These are phyloP conservation scores for Hygrocybe coccinea DNA, from an alignment of 768 basidiomycete species.

Conservation along the genomic window DNA sequence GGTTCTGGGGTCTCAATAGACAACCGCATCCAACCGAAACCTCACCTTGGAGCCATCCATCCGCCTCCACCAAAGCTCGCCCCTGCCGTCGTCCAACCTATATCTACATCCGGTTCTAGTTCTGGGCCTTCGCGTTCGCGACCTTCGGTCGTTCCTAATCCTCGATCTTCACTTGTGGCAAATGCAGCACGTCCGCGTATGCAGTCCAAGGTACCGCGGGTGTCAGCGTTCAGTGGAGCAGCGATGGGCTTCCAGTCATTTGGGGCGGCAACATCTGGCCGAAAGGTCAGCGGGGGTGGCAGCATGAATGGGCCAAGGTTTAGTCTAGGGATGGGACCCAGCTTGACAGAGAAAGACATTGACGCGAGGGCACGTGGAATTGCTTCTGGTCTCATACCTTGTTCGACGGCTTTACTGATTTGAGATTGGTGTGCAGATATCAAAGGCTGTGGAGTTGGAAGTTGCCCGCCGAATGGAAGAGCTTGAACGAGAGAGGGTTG, in stretches of 20 bases:
- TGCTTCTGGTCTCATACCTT: conserved; percentile 1
- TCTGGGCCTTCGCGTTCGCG: conserved; percentile 24
- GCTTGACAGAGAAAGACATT: conserved; percentile 65
- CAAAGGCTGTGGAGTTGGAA: conserved; percentile 68
- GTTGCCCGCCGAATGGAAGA: conserved; percentile 62
- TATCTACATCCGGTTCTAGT: conserved; percentile 21
- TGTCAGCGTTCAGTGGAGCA: conserved; percentile 31
- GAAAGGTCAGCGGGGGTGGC: background rate
- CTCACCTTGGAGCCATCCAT: conserved; percentile 60
- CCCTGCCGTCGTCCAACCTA: conserved; percentile 42
- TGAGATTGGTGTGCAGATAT: conserved; percentile 44
- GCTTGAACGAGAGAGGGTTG: conserved; percentile 37
- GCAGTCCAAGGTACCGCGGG: conserved; percentile 33
- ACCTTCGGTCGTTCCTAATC: conserved; percentile 33
- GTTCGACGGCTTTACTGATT: background rate
- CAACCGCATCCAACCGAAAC: conserved; percentile 52
- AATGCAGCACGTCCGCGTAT: background rate
- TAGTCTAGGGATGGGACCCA: conserved; percentile 29
- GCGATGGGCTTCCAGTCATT: conserved; percentile 35
- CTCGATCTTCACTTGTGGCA: background rate
- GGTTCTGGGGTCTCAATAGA: conserved; percentile 33
- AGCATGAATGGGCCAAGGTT: background rate
- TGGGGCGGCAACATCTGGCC: conserved; percentile 22
- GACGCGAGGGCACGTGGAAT: conserved; percentile 57
- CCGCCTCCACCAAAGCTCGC: conserved; percentile 43